Evolutionary conservation across 345 rosid genomes (phyloP), one percentile per base, ranked within the genome.

Genomic region (Brassica incana): DNA sequence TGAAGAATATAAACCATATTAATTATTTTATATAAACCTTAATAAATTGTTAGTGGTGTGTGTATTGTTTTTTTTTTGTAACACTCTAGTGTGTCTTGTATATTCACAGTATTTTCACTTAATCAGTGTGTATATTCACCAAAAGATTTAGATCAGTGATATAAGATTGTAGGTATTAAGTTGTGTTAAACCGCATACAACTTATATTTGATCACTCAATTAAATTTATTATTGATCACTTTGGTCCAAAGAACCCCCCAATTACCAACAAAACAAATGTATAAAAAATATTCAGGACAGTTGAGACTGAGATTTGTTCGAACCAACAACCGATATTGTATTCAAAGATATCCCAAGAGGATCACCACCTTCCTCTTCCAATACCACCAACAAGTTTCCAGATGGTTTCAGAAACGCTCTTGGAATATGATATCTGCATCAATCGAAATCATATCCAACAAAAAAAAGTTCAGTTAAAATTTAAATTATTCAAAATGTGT

Each of bases 341-440:
- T 84, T 73, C 80, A 94, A 75, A 3, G 93, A 70, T 16, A 90
- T 83, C 1, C 80, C 78, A 30, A 85, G 83, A 66, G 97, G 97
- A 72, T 94, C 84, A 14, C 99, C 95, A 10, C 85, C 82, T 9
- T 81, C 84, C 74, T 92, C 98, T 79, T 92, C 99, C 3, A 89
- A 52, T 32, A 92, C 62, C 61, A 94, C 81, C 56, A 94, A 72
- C 2, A 88, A 67, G 71, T 92, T 94, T 23, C 72, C 85, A 2
- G 63, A 43, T 48, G 86, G 82, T 59, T 90, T 86, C 38, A 95
- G 78, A 78, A 92, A 95, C 14, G 87, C 78, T 38, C 90, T 83
- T 59, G 99, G 99, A 63, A 95, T 87, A 62, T 92, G 92, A 61
- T 90, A 91, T 91, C 97, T 94, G 67, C 59, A 79, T 65, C 10